A percentile compares a stretch with the other conserved stretches of the same genome.
These are phyloP conservation scores for Populus ilicifolia DNA, from an alignment of 345 rosid species.

Conservation along the genomic window DNA sequence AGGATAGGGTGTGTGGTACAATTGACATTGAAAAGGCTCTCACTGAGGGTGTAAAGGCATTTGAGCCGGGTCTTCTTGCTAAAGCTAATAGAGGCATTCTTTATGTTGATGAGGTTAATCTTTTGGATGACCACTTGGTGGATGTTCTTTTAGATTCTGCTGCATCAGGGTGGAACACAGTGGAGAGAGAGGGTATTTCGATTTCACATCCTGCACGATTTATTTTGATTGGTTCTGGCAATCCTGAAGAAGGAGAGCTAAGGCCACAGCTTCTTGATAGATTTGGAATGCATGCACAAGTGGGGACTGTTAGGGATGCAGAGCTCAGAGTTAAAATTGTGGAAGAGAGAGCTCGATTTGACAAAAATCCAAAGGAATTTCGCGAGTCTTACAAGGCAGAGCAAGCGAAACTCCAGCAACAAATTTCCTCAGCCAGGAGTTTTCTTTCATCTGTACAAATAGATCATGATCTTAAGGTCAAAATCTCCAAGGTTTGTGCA, in stretches of 20 bases:
- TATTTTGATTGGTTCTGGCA: conserved; percentile 89
- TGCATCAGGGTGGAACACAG: conserved; percentile 95
- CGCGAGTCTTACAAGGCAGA: conserved; percentile 65
- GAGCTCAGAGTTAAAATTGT: conserved; percentile 91
- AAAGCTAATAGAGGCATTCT: conserved; percentile 97
- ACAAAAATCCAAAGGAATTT: conserved; percentile 78
- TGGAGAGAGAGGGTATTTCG: conserved; percentile 94
- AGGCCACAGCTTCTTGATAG: conserved; percentile 89
- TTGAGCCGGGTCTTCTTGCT: conserved; percentile 96
- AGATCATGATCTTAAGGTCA: conserved; percentile 75
- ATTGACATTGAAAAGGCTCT: conserved; percentile 95
- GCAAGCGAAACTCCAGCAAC: conserved; percentile 89
- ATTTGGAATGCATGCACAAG: conserved; percentile 96
- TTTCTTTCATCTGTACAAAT: conserved; percentile 70
- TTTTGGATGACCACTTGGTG: conserved; percentile 91
- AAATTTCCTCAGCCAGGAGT: conserved; percentile 64
- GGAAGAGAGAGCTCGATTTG: conserved; percentile 86
- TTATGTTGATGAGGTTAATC: conserved; percentile 94
- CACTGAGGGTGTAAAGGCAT: conserved; percentile 93
- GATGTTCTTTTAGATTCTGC: conserved; percentile 95
- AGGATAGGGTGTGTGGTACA: conserved; percentile 97
- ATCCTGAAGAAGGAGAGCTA: conserved; percentile 93
- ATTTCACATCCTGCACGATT: conserved; percentile 91
- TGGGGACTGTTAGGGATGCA: conserved; percentile 81
- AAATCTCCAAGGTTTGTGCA: conserved; percentile 89